Base-by-base conservation (phyloP, 495 filamentous ascomycete species). In the Cercophora newfieldiana region DNA sequence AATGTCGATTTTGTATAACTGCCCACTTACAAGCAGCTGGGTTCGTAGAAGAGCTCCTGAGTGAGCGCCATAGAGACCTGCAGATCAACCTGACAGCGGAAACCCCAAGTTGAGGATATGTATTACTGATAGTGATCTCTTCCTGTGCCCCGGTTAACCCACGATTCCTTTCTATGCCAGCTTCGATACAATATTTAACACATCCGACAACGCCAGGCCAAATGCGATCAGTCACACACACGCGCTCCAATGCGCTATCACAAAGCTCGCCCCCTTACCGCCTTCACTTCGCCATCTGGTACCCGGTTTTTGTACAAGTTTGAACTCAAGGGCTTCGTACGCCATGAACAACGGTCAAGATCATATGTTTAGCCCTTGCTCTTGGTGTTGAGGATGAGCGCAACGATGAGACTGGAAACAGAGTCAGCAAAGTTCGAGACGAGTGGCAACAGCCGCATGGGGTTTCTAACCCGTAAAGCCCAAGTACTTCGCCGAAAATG, bases 401-500 rank as follows among this genome's bases (percentile, higher is more conserved):
- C 81, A 29, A 82, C 80, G 31, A 83, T 83, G 53, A 83, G 80
- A 4, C 75, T 77, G 56, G 16, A n/a, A 10, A 0, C 2, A 2
- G 47, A 7, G 64, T 72, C 18, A 74, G 66, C 37, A 7, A 21
- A 10, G 21, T 29, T n/a, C 28, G 25, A 18, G 12, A n/a, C 28
- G 18, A 19, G 7, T n/a, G 19, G 22, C 10, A 24, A 22, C 10
- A n/a, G n/a, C n/a, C n/a, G 30, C 1, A 8, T 1, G 18, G 14
- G n/a, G 24, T 21, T 28, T 3, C 90, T 68, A 86, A 96, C 90
- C 96, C 96, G 74, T 99, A 99, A 48, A 99, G 88, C 70, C 95
- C 95, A 68, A 99, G 78, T 22, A 99, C 95, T 83, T 99, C 95
- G 56, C 91, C 94, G 75, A 99, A 99, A 86, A 99, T 99, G 69